A percentile compares a stretch with the other conserved stretches of the same genome.
Conservation (phyloP, 2,329 filamentous ascomycete genomes). For the Arthrinium phaeospermum region DNA sequence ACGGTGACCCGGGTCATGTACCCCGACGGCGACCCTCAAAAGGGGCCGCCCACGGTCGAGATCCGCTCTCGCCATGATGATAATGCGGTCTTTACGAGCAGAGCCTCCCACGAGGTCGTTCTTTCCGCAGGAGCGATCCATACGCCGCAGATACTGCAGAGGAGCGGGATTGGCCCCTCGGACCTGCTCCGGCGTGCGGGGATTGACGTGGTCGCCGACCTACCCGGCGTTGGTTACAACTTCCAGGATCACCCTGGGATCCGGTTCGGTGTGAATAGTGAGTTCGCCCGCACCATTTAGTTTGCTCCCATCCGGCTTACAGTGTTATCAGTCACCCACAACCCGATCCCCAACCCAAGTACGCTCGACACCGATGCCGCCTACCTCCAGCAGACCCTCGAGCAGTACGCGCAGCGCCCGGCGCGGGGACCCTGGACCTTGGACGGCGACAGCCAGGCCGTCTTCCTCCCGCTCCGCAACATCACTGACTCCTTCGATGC, state of each 20-base stretch:
- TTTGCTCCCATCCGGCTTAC: not conserved
- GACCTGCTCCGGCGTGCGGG: conserved; percentile 44
- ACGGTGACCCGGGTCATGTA: conserved; percentile 33
- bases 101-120: too few species aligned
- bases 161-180: conserved; percentile 52
- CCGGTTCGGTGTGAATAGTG: not conserved
- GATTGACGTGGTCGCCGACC: conserved; percentile 48
- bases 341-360: not conserved
- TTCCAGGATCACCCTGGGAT: conserved; percentile 30
- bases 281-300: not conserved
- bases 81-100: not conserved
- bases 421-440: conserved; percentile 45
- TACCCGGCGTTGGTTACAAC: conserved; percentile 55
- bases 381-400: conserved; percentile 40
- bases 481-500: not conserved
- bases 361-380: conserved; percentile 36
- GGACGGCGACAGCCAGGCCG: conserved; percentile 38
- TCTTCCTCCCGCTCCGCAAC: conserved; percentile 30
- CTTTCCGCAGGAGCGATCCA: conserved; percentile 54
- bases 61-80: not conserved
- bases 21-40: not conserved
- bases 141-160: conserved; percentile 54
- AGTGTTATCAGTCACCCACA: not conserved
- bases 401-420: conserved; percentile 38
- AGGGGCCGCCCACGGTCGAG: not conserved